A percentile compares a stretch with the other conserved stretches of the same genome.
phyloP scores from a whole-genome alignment of 1,139 yeast genomes.

The Casaregolazyma lundiana region DNA sequence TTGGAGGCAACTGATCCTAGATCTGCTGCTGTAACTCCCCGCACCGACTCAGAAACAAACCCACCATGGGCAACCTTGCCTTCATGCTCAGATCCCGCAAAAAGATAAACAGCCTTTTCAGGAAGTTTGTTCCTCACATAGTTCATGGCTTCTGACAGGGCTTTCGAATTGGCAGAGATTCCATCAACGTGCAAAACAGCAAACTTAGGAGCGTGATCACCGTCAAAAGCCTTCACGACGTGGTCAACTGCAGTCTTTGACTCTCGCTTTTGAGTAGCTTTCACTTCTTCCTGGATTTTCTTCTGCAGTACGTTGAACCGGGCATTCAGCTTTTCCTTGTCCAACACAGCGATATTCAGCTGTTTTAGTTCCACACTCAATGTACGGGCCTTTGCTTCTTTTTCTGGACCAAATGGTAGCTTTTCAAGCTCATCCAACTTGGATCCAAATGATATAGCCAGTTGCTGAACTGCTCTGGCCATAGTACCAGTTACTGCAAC shows the following conservation, averaged over 20 bases:
- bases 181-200: constrained; percentile 59
- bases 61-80: constrained; percentile 95
- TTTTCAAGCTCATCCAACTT: constrained; percentile 55
- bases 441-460: constrained; percentile 66
- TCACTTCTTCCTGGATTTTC: constrained; percentile 79
- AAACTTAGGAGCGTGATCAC: constrained; percentile 44
- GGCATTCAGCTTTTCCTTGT: constrained; percentile 69
- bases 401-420: constrained; percentile 52
- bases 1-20: constrained; percentile 67
- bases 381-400: constrained; percentile 78
- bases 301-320: constrained; percentile 78
- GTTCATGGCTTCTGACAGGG: constrained; percentile 87
- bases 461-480: constrained; percentile 83
- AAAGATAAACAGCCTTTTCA: constrained; percentile 73
- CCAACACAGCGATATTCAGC: constrained; percentile 73
- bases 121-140: constrained; percentile 73
- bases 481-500: constrained; percentile 93
- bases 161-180: constrained; percentile 85
- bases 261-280: constrained; percentile 83
- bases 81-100: constrained; percentile 60
- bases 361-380: constrained; percentile 80
- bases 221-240: constrained; percentile 66
- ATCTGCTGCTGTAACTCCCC: constrained; percentile 72
- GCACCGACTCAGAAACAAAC: constrained; percentile 70
- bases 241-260: constrained; percentile 73